Percentiles rank a stretch among this genome's conserved stretches.
phyloP scores from a whole-genome alignment of 441 rosid species.

The Pelargonium citronellum region DNA sequence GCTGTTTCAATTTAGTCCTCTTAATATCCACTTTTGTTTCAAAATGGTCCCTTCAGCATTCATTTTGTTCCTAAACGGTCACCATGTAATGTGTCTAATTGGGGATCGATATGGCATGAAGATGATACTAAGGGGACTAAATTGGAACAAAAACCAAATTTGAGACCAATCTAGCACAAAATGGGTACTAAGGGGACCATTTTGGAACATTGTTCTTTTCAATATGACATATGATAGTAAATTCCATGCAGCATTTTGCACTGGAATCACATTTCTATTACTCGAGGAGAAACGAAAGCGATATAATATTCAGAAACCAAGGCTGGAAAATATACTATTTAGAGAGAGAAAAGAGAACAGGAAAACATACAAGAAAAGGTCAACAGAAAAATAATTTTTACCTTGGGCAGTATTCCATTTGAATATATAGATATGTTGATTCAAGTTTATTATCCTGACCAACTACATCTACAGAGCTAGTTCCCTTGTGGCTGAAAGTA shows the following conservation, averaged over 20 bases:
- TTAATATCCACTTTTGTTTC: too few species aligned
- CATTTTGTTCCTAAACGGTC: too few species aligned
- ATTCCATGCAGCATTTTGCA: background rate
- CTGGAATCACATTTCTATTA: background rate
- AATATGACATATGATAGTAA: constrained; percentile 1
- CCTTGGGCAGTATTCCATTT: constrained; percentile 99
- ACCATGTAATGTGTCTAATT: too few species aligned
- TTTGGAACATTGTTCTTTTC: too few species aligned
- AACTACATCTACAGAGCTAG: constrained; percentile 45
- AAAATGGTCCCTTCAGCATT: too few species aligned
- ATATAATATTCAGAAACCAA: constrained; percentile 2
- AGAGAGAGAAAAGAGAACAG: background rate
- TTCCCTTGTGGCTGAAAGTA: constrained; percentile 47
- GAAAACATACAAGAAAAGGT: constrained; percentile 7
- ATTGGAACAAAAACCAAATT: too few species aligned
- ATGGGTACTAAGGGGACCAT: too few species aligned
- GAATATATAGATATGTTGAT: constrained; percentile 84
- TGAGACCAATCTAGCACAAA: too few species aligned
- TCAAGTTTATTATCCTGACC: constrained; percentile 69
- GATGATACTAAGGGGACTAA: too few species aligned
- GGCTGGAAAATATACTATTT: background rate
- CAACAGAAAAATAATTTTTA: constrained; percentile 26
- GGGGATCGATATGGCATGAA: too few species aligned
- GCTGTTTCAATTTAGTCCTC: too few species aligned
- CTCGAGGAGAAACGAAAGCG: background rate